Conservation (phyloP, 495 filamentous ascomycete genomes). For the Hyaloscypha variabilis region DNA sequence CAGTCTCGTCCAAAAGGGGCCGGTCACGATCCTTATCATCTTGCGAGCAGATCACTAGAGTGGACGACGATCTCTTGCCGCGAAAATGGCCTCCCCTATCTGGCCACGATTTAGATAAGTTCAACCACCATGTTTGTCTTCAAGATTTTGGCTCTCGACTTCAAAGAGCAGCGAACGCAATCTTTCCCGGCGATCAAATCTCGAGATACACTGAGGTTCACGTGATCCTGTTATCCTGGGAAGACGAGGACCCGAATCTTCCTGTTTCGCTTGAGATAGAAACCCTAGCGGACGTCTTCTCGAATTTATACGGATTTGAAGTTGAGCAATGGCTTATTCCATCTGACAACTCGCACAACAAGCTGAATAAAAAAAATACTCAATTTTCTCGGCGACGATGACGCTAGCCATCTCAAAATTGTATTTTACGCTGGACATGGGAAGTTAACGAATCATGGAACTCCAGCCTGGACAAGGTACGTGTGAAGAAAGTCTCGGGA, state of each 20-base stretch:
- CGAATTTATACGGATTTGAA: background rate
- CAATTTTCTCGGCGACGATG: background rate
- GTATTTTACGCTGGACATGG: constrained; percentile 8
- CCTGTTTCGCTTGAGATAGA: constrained; percentile 2
- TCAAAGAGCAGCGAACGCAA: background rate
- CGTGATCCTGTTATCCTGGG: background rate
- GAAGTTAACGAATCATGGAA: background rate
- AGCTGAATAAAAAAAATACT: background rate
- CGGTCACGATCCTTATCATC: no score
- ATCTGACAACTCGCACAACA: background rate
- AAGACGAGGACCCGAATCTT: constrained; percentile 5
- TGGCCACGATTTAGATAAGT: background rate
- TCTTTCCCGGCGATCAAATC: background rate
- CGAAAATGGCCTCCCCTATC: background rate
- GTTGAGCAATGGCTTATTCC: constrained; percentile 4
- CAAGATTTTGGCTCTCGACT: background rate
- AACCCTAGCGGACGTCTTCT: background rate
- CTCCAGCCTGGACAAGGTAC: background rate
- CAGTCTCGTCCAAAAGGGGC: no score
- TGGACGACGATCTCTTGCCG: no score
- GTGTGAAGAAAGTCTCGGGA: background rate
- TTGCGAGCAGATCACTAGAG: no score
- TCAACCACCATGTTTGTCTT: background rate
- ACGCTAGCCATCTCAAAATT: background rate
- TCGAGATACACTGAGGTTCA: background rate